phyloP scores from a whole-genome alignment of 2,329 filamentous ascomycete species.

The Fusarium papillatum region DNA sequence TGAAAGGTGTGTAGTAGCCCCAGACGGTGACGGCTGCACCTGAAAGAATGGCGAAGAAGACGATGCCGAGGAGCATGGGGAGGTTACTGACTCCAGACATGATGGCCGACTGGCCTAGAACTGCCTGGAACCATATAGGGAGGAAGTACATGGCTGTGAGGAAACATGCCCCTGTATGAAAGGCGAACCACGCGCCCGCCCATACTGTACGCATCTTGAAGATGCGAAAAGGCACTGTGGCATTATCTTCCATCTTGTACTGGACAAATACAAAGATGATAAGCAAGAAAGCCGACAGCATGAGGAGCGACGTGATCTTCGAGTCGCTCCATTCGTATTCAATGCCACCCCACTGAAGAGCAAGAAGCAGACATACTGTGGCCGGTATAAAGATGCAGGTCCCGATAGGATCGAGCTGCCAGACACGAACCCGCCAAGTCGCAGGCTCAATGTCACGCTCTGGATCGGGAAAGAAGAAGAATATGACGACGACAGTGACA shows the following conservation, averaged over 20 bases:
- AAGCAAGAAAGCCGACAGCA: constrained; percentile 49
- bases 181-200: constrained; percentile 51
- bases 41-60: constrained; percentile 50
- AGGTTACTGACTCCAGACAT: constrained; percentile 57
- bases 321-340: constrained; percentile 48
- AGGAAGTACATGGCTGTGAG: constrained; percentile 53
- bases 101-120: constrained; percentile 55
- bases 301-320: constrained; percentile 46
- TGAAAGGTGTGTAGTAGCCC: constrained; percentile 61
- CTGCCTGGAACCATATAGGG: constrained; percentile 62
- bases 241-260: constrained; percentile 53
- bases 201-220: constrained; percentile 55
- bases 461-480: constrained; percentile 44
- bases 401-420: constrained; percentile 48
- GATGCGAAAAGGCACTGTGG: constrained; percentile 59
- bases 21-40: constrained; percentile 52
- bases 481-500: constrained; percentile 49
- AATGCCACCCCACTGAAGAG: constrained; percentile 63
- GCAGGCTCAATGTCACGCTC: constrained; percentile 40
- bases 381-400: constrained; percentile 50
- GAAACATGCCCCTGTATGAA: constrained; percentile 54
- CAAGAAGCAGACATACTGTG: constrained; percentile 61
- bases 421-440: constrained; percentile 41
- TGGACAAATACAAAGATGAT: constrained; percentile 55
- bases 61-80: constrained; percentile 54